Base-by-base conservation (phyloP, 140 eudicot species). In the Anethum foeniculum region DNA sequence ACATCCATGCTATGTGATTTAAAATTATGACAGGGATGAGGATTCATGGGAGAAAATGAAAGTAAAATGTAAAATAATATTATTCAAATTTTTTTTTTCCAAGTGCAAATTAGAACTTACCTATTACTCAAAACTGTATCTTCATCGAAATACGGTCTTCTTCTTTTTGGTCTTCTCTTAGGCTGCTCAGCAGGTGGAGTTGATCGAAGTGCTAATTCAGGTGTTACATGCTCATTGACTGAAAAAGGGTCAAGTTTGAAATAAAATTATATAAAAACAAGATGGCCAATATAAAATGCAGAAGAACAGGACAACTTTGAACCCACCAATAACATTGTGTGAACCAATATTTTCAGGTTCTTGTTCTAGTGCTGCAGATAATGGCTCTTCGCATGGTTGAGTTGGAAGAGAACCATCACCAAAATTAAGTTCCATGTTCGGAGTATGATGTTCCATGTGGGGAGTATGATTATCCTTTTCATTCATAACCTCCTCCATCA, bases 121-220 rank as follows among this genome's bases (percentile, higher is more conserved):
- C 78, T 54, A 7, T 96, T 96, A 56, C 87, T 84, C 87, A 96
- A 83, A 39, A 91, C 97, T 28, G 90, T 81, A 7, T 82, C 39
- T 82, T 87, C 52, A 84, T 96, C 99, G 14, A 71, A 96, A 67
- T 23, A 83, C 51, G 41, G 84, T 74, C 78, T 87, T 80, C 85
- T 82, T 85, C 84, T 96, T 82, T 90, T 91, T 44, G 79, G 86
- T 80, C 89, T 90, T 62, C 43, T 86, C 80, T 79, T 82, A 38
- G 92, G 93, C 87, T 88, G 82, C 75, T 85, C 92, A 44, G 86
- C 85, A 47, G 82, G 85, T 13, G 91, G 92, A 65, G 87, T 84
- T 68, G 83, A 80, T 38, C 80, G 87, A 60, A 82, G 71, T 58
- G 51, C 90, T 56, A 81, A 38, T 48, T 88, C 86, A 43, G 92